Evolutionary conservation across 2,329 filamentous ascomycete species (phyloP).

Genomic region (Rugonectria rugulosa): DNA sequence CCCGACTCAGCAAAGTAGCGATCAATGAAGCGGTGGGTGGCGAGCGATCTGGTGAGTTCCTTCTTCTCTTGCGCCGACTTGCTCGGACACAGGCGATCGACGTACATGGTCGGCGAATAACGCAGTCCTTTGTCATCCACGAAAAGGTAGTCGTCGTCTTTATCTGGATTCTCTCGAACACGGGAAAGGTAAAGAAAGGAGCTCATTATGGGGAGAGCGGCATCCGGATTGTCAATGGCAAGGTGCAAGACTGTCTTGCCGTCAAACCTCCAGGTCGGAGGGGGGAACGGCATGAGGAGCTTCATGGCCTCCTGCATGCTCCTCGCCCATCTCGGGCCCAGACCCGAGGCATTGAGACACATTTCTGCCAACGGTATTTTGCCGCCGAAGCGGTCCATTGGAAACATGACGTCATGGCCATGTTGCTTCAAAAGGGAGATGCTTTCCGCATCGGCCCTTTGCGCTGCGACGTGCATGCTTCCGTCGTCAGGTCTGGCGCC

Average conservation of each 20-base stretch:
- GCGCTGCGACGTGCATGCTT: neutral
- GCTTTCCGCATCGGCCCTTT: neutral
- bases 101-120: neutral
- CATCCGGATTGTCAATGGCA: neutral
- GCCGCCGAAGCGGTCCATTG: neutral
- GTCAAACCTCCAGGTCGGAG: neutral
- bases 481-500: neutral
- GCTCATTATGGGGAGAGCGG: neutral
- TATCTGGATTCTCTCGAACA: neutral
- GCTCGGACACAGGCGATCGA: neutral
- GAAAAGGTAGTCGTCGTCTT: slow-evolving; percentile 1
- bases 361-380: neutral
- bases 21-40: neutral
- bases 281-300: neutral
- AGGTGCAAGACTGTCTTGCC: slow-evolving; percentile 1
- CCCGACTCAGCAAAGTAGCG: neutral
- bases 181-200: neutral
- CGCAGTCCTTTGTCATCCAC: neutral
- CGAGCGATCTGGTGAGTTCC: neutral
- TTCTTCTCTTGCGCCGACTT: neutral
- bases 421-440: slow-evolving; percentile 1
- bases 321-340: neutral
- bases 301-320: neutral
- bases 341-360: neutral
- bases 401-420: neutral